Evolutionary conservation across 2,329 filamentous ascomycete genomes (phyloP).

Genomic region (Penicillium sp.): DNA sequence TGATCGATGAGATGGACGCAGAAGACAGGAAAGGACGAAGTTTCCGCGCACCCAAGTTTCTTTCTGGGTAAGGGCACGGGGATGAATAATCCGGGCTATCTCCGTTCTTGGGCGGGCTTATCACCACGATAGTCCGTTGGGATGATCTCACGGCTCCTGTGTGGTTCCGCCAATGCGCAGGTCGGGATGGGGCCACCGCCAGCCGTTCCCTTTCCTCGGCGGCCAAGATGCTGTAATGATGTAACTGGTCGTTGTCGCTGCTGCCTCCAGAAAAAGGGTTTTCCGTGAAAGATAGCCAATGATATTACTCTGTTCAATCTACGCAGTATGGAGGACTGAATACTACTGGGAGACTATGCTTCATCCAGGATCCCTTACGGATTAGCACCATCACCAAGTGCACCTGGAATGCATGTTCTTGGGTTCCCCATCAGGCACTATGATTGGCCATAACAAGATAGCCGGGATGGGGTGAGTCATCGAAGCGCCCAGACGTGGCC

Average conservation of each 20-base stretch:
- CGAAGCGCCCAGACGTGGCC: not conserved
- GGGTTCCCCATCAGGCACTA: not conserved
- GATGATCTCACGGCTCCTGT: not conserved
- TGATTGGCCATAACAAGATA: not conserved
- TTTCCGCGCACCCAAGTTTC: not conserved
- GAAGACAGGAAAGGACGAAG: not conserved
- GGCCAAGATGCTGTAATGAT: not conserved
- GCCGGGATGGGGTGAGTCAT: constrained; percentile 4
- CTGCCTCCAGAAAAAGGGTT: not conserved
- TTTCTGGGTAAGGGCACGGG: not conserved
- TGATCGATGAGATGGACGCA: no score
- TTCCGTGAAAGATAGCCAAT: not conserved
- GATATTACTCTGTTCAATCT: not conserved
- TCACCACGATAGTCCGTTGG: constrained; percentile 11
- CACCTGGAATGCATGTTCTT: not conserved
- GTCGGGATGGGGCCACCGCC: constrained; percentile 3
- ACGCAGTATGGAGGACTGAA: no score
- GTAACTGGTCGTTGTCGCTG: not conserved
- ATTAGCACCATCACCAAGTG: not conserved
- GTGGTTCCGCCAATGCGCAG: constrained; percentile 2
- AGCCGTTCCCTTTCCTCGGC: not conserved
- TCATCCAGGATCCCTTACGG: not conserved
- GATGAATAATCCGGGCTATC: constrained; percentile 16
- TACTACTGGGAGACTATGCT: not conserved
- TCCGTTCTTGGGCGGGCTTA: constrained; percentile 14